A percentile compares a stretch with the other conserved stretches of the same genome.
Conservation (phyloP, 2,329 filamentous ascomycete species). For the Diaporthe aspalathi region DNA sequence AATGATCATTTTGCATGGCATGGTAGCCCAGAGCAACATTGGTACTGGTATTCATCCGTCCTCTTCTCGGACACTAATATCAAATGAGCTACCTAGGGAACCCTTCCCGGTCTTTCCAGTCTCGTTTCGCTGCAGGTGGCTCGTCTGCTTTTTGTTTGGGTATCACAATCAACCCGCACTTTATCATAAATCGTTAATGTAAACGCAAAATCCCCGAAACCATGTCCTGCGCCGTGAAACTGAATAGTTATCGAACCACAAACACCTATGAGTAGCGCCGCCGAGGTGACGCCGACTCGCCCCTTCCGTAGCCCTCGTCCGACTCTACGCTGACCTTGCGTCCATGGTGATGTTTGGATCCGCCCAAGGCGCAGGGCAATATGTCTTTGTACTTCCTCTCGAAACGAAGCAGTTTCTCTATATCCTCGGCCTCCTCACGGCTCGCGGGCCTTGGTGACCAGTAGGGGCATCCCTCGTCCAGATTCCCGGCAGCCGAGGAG, state of each 20-base stretch:
- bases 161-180: neutral
- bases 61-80: neutral
- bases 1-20: neutral
- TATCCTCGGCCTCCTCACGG: conserved; percentile 13
- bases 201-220: neutral
- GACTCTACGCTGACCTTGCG: conserved; percentile 17
- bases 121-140: neutral
- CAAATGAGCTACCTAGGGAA: neutral
- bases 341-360: conserved; percentile 10
- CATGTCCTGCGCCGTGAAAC: neutral
- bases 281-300: conserved; percentile 10
- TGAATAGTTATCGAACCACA: too few species aligned
- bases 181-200: neutral
- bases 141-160: neutral
- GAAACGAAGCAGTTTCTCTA: conserved; percentile 7
- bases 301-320: conserved; percentile 11
- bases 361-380: neutral
- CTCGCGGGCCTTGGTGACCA: conserved; percentile 18
- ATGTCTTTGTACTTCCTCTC: conserved; percentile 21
- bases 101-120: neutral
- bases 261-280: neutral
- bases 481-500: neutral
- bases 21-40: neutral
- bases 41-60: neutral
- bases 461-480: conserved; percentile 7